phyloP scores from a whole-genome alignment of 176 grass and related monocot genomes.

The Hyparrhenia diplandra region DNA sequence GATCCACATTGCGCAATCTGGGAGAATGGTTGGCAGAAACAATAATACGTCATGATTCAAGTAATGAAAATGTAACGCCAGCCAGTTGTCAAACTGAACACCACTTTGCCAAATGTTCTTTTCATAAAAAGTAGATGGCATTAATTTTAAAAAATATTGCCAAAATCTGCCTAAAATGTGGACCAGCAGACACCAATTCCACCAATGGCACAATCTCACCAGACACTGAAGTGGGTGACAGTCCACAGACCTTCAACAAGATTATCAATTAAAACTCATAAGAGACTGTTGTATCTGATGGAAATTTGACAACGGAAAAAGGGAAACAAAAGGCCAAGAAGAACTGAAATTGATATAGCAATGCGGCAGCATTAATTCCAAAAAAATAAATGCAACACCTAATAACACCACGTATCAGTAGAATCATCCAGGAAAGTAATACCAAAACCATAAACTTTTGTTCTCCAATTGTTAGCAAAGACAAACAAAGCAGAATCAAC shows the following conservation, averaged over 20 bases:
- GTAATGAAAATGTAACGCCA: slow-evolving; percentile 19
- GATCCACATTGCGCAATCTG: slow-evolving; percentile 78
- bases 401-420: background rate
- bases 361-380: background rate
- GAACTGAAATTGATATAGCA: background rate
- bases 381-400: background rate
- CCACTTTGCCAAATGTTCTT: slow-evolving; percentile 2
- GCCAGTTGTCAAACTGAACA: slow-evolving; percentile 13
- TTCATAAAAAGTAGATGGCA: background rate
- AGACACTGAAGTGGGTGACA: slow-evolving; percentile 37
- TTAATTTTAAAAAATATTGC: background rate
- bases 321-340: background rate
- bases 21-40: slow-evolving; percentile 41
- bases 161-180: slow-evolving; percentile 30
- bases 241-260: slow-evolving; percentile 80
- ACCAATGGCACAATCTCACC: slow-evolving; percentile 24
- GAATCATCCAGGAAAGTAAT: background rate
- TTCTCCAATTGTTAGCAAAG: background rate
- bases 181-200: slow-evolving; percentile 15
- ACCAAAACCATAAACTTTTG: background rate
- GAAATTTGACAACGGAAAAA: slow-evolving; percentile 17
- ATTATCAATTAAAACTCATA: slow-evolving; percentile 63
- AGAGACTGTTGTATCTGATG: slow-evolving; percentile 29
- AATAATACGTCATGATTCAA: slow-evolving; percentile 34
- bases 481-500: background rate